Evolutionary conservation across 176 grass and related monocot species (phyloP).

Genomic region (Oryza meyeriana): DNA sequence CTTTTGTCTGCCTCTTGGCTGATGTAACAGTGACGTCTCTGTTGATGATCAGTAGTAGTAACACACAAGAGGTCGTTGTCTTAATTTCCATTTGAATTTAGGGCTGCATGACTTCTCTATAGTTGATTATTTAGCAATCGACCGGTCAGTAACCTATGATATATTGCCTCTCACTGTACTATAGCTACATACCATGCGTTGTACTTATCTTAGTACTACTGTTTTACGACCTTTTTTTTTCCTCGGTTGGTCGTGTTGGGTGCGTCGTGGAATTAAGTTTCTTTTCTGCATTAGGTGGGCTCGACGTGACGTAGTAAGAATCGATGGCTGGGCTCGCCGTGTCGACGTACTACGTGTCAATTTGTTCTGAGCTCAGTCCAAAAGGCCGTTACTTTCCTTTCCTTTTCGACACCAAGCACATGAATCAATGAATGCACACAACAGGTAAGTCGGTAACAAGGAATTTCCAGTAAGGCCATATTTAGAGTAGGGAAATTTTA

Average conservation of each 20-base stretch:
- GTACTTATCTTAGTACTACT: no score
- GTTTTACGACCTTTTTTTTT: background rate
- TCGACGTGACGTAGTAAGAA: background rate
- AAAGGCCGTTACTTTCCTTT: no score
- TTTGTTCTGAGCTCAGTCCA: background rate
- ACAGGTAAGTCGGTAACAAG: background rate
- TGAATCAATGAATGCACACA: no score
- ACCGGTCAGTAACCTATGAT: background rate
- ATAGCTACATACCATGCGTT: background rate
- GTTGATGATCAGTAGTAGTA: background rate
- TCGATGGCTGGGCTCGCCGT: no score
- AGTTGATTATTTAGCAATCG: slow-evolving; percentile 2
- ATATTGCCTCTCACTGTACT: background rate
- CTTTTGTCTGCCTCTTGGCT: background rate
- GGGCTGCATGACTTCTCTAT: background rate
- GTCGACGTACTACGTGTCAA: background rate
- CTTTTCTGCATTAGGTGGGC: background rate
- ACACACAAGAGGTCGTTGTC: background rate
- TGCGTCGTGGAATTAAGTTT: background rate
- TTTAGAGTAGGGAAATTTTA: no score
- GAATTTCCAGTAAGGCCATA: background rate
- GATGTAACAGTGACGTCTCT: background rate
- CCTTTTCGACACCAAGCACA: background rate
- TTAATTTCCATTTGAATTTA: background rate
- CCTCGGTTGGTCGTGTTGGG: background rate